Percentiles rank a stretch among this genome's conserved stretches.
Evolutionary conservation across 805 yeast species (phyloP).

Genomic region (Candida michaelii): DNA sequence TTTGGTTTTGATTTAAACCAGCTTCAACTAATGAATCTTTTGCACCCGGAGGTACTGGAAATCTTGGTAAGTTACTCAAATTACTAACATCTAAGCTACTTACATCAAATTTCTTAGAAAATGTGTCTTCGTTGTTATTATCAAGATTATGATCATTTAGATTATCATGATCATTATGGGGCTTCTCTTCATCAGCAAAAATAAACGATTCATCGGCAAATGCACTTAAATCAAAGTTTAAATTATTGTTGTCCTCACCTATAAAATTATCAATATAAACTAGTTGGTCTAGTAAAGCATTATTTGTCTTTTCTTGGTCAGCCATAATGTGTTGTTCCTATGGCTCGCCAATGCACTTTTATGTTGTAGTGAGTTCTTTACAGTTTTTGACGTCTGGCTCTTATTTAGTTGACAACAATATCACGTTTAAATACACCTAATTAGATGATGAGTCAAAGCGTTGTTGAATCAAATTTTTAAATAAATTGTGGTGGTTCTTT

Average conservation of each 20-base stretch:
- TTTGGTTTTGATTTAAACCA: conserved; percentile 68
- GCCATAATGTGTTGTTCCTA: conserved; percentile 1
- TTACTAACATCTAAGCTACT: conserved; percentile 5
- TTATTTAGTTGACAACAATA: too few species aligned
- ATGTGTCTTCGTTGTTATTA: not conserved
- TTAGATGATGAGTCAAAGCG: not conserved
- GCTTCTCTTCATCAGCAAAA: conserved; percentile 81
- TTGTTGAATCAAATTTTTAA: not conserved
- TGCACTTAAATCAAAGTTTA: conserved; percentile 64
- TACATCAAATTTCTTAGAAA: not conserved
- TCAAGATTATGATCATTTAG: conserved; percentile 9
- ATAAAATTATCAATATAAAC: conserved; percentile 79
- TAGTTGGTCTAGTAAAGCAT: conserved; percentile 65
- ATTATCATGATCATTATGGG: conserved; percentile 26
- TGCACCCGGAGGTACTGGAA: conserved; percentile 74
- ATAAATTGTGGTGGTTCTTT: conserved; percentile 5
- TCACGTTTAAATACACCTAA: not conserved
- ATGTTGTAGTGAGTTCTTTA: too few species aligned
- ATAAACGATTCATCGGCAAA: conserved; percentile 81
- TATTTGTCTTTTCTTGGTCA: conserved; percentile 17
- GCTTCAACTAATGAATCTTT: conserved; percentile 59
- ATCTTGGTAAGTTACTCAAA: conserved; percentile 48
- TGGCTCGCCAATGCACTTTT: not conserved
- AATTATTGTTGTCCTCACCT: conserved; percentile 46
- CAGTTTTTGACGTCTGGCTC: too few species aligned